These are phyloP conservation scores for Candida sphagnicola DNA, from an alignment of 805 yeast genomes.

Conservation along the genomic window DNA sequence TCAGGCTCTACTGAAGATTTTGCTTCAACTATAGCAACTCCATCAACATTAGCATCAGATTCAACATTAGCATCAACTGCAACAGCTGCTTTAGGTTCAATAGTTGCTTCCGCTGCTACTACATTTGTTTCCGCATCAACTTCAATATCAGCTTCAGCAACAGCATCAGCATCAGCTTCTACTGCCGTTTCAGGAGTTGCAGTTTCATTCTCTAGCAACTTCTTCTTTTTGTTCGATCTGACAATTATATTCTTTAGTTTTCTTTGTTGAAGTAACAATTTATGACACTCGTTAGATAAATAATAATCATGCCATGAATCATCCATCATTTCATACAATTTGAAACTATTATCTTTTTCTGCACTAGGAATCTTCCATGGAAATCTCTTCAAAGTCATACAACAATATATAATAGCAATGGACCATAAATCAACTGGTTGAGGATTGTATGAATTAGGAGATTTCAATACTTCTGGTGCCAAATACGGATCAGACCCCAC, in stretches of 20 bases:
- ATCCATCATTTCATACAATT: constrained; percentile 76
- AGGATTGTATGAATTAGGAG: constrained; percentile 64
- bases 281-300: constrained; percentile 70
- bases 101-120: constrained; percentile 4
- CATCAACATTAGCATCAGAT: constrained; percentile 3
- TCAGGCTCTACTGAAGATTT: constrained; percentile 7
- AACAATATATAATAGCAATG: constrained; percentile 82
- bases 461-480: constrained; percentile 86
- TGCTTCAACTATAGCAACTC: constrained; percentile 2
- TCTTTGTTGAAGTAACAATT: constrained; percentile 55
- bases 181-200: constrained; percentile 7
- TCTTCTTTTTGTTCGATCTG: constrained; percentile 39
- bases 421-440: constrained; percentile 95
- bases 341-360: constrained; percentile 72
- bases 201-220: constrained; percentile 15
- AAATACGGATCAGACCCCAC: constrained; percentile 86
- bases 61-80: neutral
- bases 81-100: constrained; percentile 1
- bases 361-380: constrained; percentile 93
- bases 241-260: constrained; percentile 47
- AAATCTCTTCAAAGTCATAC: constrained; percentile 87
- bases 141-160: constrained; percentile 3
- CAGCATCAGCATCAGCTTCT: constrained; percentile 2
- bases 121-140: constrained; percentile 1
- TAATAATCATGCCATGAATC: constrained; percentile 75